Evolutionary conservation across 208 protist genomes (phyloP), one percentile per base, ranked within the genome.

Genomic region (Leishmania guyanensis): DNA sequence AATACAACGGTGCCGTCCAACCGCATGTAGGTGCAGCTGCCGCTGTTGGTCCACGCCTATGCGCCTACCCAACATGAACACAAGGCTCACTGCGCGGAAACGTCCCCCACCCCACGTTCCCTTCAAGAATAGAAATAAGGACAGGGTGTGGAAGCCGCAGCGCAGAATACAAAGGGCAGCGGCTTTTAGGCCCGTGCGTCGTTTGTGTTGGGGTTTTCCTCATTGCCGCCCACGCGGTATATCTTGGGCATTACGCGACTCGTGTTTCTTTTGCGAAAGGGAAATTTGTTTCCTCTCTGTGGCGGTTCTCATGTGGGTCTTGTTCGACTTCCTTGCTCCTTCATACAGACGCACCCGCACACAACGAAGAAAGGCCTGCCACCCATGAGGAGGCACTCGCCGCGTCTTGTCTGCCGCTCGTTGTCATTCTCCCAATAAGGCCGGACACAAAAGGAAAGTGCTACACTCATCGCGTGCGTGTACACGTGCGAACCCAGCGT

Each of bases 1-100:
- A 89, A 87, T 39, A 82, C 85, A 26, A 86, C 85, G 62, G 53
- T 87, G 2, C 85, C 85, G 16, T 71, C 85, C 1, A 87, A 75
- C 33, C 80, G 85, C 10, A 58, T 75, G 62, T 81, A 68, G 71
- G 75, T 20, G 20, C 5, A 4, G 17, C 16, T 3, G 6, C 39
- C 36, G 33, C 56, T 17, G 48, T 46, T 77, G 50, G 5, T 0
- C 6, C 2, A 36, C 29, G 29, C n/a, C 22, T 10, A 16, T 33
- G 14, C 12, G 1, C 22, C 2, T 22, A 22, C n/a, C 14, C 43
- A 14, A 14, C 26, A 46, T 16, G 39, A n/a, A 26, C 29, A 26
- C 66, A 48, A 48, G 16, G 20, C 66, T 3, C 66, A 71, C 36
- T 14, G 22, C 66, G 14, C 14, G 62, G 14, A 68, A 6, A 29